phyloP scores from a whole-genome alignment of 148 eudicot species.

The Oxyria digyna region DNA sequence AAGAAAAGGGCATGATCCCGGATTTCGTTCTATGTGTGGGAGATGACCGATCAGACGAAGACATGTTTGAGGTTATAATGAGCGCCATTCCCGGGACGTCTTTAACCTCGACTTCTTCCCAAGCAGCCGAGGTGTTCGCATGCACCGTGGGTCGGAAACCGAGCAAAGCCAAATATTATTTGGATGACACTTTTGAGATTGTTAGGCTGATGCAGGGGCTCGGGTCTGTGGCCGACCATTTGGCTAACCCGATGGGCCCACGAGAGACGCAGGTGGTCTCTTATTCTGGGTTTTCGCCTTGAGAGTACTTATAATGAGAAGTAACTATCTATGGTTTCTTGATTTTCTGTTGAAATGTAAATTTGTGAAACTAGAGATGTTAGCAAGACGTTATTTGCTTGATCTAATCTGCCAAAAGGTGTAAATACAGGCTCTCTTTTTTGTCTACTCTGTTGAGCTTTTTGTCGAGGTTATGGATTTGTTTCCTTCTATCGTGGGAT shows the following conservation, averaged over 20 bases:
- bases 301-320: background rate
- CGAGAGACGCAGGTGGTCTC: background rate
- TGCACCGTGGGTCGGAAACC: slow-evolving; percentile 8
- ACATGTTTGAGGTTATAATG: slow-evolving; percentile 6
- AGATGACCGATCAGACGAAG: slow-evolving; percentile 11
- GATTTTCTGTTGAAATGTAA: background rate
- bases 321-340: background rate
- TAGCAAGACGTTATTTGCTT: background rate
- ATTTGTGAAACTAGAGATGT: slow-evolving; percentile 1
- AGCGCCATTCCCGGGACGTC: slow-evolving; percentile 3
- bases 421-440: background rate
- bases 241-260: slow-evolving; percentile 5
- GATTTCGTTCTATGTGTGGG: slow-evolving; percentile 9
- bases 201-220: slow-evolving; percentile 9
- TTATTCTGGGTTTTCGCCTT: background rate
- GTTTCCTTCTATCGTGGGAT: background rate
- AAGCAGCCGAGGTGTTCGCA: slow-evolving; percentile 5
- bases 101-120: background rate
- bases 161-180: slow-evolving; percentile 8
- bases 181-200: slow-evolving; percentile 2
- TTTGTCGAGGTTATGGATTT: background rate
- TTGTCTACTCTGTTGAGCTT: background rate
- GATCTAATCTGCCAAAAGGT: background rate
- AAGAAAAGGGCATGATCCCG: background rate
- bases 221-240: slow-evolving; percentile 3